phyloP scores from a whole-genome alignment of 2,329 filamentous ascomycete genomes.

The Pseudogymnoascus sp. region DNA sequence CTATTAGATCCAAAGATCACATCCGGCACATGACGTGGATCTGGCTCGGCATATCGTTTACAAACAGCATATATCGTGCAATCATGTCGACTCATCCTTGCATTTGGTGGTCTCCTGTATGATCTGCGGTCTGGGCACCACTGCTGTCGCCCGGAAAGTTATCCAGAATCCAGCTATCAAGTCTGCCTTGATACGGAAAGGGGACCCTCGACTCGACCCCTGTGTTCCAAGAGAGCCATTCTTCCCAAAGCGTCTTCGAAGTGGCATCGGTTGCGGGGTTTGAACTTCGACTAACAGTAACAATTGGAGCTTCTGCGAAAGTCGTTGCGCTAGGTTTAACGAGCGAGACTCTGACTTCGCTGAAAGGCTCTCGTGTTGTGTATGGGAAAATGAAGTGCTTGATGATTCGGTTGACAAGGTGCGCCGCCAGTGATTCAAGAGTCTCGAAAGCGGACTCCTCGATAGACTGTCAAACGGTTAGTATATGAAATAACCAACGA shows the following conservation, averaged over 20 bases:
- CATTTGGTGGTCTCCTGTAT: constrained; percentile 1
- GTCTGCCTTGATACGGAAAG: constrained; percentile 21
- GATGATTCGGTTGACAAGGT: constrained; percentile 42
- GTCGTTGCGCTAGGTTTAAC: constrained; percentile 69
- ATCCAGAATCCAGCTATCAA: constrained; percentile 23
- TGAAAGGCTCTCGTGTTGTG: constrained; percentile 34
- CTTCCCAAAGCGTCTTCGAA: constrained; percentile 11
- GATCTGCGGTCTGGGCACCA: not conserved
- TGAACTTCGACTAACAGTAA: constrained; percentile 46
- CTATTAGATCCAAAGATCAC: not conserved
- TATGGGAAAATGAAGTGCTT: constrained; percentile 33
- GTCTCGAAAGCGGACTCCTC: constrained; percentile 53
- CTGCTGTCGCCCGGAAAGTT: constrained; percentile 12
- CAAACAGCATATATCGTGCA: not conserved
- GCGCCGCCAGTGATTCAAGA: constrained; percentile 51
- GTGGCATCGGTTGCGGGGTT: constrained; percentile 13
- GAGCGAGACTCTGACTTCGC: constrained; percentile 53
- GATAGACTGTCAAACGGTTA: constrained; percentile 37
- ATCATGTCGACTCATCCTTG: not conserved
- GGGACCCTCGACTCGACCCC: constrained; percentile 12
- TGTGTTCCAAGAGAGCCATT: constrained; percentile 8
- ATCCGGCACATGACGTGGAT: not conserved
- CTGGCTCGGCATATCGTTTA: not conserved
- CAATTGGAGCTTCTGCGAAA: constrained; percentile 62
- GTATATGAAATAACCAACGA: not conserved